Evolutionary conservation across 345 rosid genomes (phyloP), one percentile per base, ranked within the genome.

Genomic region (Sisymbrium irio): DNA sequence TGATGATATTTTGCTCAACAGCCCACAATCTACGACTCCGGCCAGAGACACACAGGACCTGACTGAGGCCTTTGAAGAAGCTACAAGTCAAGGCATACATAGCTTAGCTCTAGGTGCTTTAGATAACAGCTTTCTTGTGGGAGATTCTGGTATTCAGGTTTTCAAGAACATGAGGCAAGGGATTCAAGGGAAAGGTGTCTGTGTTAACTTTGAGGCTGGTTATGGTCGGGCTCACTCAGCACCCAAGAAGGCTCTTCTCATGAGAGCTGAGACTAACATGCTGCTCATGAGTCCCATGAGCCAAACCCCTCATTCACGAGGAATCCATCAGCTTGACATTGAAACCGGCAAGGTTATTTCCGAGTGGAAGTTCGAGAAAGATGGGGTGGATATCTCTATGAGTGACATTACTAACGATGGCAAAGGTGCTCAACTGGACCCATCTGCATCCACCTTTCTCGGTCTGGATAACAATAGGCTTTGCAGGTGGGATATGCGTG

Each of bases 401-500:
- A 87, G 88, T 79, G 99, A 95, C 66, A 95, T 95, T 57, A 74
- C 84, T 10, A 95, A 95, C 77, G 99, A 95, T 76, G 88, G 89
- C 67, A 95, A 95, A 83, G 96, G 94, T 27, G 92, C 89, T 4
- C 99, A 95, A 73, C 72, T 95, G 90, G 98, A 95, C 75, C 98
- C 99, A 14, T 82, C 98, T 35, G 97, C 98, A 12, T 89, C 99
- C 0, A 92, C 99, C 6, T 92, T 95, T 79, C 84, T 92, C 71
- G 99, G 99, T 62, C 65, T 95, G 77, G 99, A 95, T 80, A 88
- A 90, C 75, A 95, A 90, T 73, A 83, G 96, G 83, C 98, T 95
- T 71, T 92, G 99, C 61, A 84, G 99, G 80, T 95, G 99, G 99
- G 99, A 95, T 77, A 95, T 95, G 98, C 96, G 99, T 67, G 99